phyloP scores from a whole-genome alignment of 495 filamentous ascomycete species.

The Xylaria flabelliformis region DNA sequence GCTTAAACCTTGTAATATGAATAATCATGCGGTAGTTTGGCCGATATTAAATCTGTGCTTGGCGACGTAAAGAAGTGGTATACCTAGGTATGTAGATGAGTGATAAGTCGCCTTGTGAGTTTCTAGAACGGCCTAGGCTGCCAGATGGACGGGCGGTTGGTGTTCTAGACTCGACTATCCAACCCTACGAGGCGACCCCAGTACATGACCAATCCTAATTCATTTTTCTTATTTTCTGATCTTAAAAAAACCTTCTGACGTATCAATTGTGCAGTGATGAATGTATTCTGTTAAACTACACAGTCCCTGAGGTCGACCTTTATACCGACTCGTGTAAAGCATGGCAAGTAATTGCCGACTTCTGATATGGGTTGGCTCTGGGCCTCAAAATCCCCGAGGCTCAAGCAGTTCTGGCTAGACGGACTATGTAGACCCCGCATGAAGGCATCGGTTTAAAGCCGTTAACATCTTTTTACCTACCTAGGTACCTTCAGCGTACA shows the following conservation, averaged over 20 bases:
- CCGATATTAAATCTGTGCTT: background rate
- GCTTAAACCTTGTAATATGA: background rate
- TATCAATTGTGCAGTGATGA: background rate
- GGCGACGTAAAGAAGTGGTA: background rate
- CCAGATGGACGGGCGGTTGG: background rate
- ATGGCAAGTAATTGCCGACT: background rate
- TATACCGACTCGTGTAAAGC: background rate
- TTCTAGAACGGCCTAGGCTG: slow-evolving; percentile 15
- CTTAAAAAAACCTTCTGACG: background rate
- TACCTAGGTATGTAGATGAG: background rate
- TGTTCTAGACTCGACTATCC: slow-evolving; percentile 17
- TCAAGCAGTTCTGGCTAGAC: background rate
- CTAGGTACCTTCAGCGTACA: no score
- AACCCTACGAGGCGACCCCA: background rate
- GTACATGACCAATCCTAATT: background rate
- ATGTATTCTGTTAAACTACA: background rate
- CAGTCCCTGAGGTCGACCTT: background rate
- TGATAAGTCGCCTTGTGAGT: background rate
- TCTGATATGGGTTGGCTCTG: background rate
- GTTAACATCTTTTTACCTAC: no score
- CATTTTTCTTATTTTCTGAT: no score
- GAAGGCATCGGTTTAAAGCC: no score
- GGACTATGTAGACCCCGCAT: background rate
- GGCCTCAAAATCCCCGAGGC: slow-evolving; percentile 10
- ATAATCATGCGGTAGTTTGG: background rate